phyloP scores from a whole-genome alignment of 2,329 filamentous ascomycete genomes.

The Chaetomiaceae sp. region DNA sequence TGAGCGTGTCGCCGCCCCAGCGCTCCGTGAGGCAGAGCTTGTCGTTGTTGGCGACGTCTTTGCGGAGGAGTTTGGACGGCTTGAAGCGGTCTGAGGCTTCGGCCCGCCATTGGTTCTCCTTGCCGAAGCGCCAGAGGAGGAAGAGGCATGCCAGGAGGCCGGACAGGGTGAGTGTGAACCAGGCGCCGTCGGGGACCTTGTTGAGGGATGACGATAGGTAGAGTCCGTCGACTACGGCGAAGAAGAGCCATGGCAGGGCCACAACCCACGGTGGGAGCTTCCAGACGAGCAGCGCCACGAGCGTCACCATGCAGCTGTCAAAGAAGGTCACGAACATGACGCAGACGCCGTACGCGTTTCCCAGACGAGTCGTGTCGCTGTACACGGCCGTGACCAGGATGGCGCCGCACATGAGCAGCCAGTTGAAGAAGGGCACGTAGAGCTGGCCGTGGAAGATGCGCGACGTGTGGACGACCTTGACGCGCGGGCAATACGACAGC shows the following conservation, averaged over 20 bases:
- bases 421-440: conserved; percentile 72
- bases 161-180: conserved; percentile 68
- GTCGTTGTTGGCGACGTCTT: conserved; percentile 1
- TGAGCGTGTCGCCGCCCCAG: conserved; percentile 39
- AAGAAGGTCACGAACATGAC: conserved; percentile 78
- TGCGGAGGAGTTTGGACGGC: conserved; percentile 37
- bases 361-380: conserved; percentile 62
- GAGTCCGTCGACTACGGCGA: conserved; percentile 62
- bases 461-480: conserved; percentile 68
- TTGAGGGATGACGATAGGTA: conserved; percentile 65
- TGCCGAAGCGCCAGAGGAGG: conserved; percentile 73
- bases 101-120: conserved; percentile 70
- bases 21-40: conserved; percentile 17
- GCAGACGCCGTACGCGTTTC: conserved; percentile 73
- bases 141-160: conserved; percentile 59
- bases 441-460: conserved; percentile 67
- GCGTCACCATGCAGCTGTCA: conserved; percentile 67
- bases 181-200: conserved; percentile 71
- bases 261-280: conserved; percentile 57
- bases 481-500: conserved; percentile 67
- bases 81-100: conserved; percentile 59
- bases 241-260: conserved; percentile 55
- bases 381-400: conserved; percentile 71
- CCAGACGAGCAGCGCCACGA: conserved; percentile 72
- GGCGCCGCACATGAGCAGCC: conserved; percentile 70